phyloP scores from a whole-genome alignment of 495 filamentous ascomycete species.

The Margaritispora aquatica region DNA sequence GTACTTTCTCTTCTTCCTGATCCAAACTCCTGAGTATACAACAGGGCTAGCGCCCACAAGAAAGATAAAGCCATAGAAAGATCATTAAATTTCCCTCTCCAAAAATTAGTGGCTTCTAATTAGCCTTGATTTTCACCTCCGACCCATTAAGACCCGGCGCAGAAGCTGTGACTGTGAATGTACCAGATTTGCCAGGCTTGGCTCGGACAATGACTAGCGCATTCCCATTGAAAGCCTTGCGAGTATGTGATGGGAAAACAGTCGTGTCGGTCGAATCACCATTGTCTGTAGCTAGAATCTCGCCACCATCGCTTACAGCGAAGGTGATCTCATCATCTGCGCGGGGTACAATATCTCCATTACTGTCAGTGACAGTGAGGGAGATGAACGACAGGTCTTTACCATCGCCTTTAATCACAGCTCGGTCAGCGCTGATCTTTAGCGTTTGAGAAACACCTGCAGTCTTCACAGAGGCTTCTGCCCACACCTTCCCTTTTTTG shows the following conservation, averaged over 20 bases:
- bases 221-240: conserved; percentile 39
- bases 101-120: too few species aligned
- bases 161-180: conserved; percentile 30
- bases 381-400: conserved; percentile 37
- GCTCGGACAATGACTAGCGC: conserved; percentile 35
- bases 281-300: conserved; percentile 42
- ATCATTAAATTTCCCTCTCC: too few species aligned
- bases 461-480: conserved; percentile 31
- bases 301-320: conserved; percentile 31
- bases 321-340: conserved; percentile 35
- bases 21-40: too few species aligned
- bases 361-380: conserved; percentile 34
- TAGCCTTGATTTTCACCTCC: neutral
- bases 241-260: conserved; percentile 32
- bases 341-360: conserved; percentile 31
- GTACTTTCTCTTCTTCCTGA: too few species aligned
- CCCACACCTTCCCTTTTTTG: conserved; percentile 36
- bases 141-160: conserved; percentile 23
- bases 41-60: too few species aligned
- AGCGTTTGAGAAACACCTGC: conserved; percentile 28
- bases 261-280: conserved; percentile 39
- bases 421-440: conserved; percentile 30
- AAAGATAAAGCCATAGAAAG: too few species aligned
- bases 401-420: conserved; percentile 32
- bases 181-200: conserved; percentile 25